phyloP scores from a whole-genome alignment of 345 rosid genomes.

The Eucalyptus cladocalyx region DNA sequence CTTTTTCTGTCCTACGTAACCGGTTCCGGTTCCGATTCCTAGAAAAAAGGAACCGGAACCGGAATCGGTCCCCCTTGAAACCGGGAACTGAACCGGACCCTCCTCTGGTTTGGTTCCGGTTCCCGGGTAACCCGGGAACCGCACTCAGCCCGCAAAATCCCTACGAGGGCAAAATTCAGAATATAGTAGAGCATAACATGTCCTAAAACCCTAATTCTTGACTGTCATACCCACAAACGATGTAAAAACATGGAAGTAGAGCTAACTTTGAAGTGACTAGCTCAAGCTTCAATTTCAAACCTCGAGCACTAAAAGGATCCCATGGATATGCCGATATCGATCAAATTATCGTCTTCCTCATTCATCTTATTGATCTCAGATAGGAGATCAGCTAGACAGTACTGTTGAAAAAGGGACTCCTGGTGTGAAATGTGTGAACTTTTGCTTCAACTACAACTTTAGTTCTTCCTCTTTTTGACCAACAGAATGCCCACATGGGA shows the following conservation, averaged over 20 bases:
- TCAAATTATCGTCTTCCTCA: conserved; percentile 65
- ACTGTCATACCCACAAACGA: neutral
- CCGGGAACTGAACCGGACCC: too few species aligned
- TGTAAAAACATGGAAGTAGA: neutral
- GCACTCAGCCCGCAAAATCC: too few species aligned
- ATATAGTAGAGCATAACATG: neutral
- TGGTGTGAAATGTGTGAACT: conserved; percentile 6
- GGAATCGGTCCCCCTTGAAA: too few species aligned
- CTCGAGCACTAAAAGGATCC: conserved; percentile 72
- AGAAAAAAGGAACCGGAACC: too few species aligned
- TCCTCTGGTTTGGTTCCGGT: too few species aligned
- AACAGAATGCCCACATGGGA: conserved; percentile 51
- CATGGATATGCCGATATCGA: conserved; percentile 72
- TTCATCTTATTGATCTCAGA: conserved; percentile 41
- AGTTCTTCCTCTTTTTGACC: conserved; percentile 6
- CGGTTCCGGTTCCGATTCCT: too few species aligned
- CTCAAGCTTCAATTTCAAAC: conserved; percentile 37
- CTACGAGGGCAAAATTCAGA: too few species aligned
- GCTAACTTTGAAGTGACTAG: neutral
- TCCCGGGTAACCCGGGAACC: too few species aligned
- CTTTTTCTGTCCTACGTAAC: too few species aligned
- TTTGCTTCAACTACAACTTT: conserved; percentile 8
- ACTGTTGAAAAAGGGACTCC: conserved; percentile 13
- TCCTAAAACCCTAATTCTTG: neutral
- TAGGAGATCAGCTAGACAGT: conserved; percentile 20